Evolutionary conservation across 768 basidiomycete genomes (phyloP), one percentile per base, ranked within the genome.

Genomic region (Agaricus sinodeliciosus): DNA sequence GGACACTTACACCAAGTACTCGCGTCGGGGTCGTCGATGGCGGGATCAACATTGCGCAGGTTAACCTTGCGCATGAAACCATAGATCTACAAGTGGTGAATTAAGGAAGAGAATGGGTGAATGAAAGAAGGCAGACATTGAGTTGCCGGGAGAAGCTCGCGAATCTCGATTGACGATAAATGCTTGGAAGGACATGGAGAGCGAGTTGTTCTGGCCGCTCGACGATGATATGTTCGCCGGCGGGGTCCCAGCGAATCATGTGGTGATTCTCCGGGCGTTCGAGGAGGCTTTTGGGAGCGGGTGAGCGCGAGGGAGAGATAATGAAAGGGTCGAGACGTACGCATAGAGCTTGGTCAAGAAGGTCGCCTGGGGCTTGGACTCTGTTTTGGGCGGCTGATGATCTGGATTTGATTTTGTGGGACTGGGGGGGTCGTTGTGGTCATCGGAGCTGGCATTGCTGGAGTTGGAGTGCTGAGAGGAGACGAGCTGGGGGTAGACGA

Each of bases 51-150:
- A 72, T 94, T 93, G 67, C 90, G 87, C 61, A 94, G 78, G 75
- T 94, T 94, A 66, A 95, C 90, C 70, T 95, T 94, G 71, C 93
- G 91, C 90, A 94, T 94, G 77, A 94, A 96, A 59, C 93, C 94
- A 75, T 96, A 96, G 71, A 96, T 96, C 93, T 95, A 62, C 43
- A 41, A 45, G 22, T 31, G 41, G 52, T 18, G 37, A 43, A 36
- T 28, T 37, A 49, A 54, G 48, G 54, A 62, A 59, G 57, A 60
- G 49, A 49, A 53, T 55, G 48, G 53, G 31, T 31, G 60, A 64
- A 66, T 59, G 60, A 59, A 63, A 63, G 61, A 59, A 59, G 66
- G 80, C 83, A 57, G 63, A 95, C 92, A 73, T 96, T 96, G 67
- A 96, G 83, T 80, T 96, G 93, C 71, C 93, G 84, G 61, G 92